Evolutionary conservation across 495 filamentous ascomycete species (phyloP).

Genomic region (Xylaria flabelliformis): DNA sequence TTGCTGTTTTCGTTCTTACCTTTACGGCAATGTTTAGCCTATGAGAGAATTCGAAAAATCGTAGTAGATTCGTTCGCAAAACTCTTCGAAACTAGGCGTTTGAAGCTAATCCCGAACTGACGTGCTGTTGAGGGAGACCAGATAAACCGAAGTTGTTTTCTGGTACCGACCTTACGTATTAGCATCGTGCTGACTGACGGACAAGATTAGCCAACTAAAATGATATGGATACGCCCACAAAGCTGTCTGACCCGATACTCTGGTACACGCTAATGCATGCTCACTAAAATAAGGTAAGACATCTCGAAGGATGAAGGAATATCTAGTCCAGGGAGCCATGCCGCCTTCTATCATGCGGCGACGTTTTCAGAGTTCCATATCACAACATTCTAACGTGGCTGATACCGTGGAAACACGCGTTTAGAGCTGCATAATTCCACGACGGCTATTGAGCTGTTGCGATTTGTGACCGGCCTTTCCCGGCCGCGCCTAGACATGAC

Average conservation of each 20-base stretch:
- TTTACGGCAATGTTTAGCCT: slow-evolving; percentile 2
- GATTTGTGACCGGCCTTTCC: slow-evolving; percentile 7
- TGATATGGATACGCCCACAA: slow-evolving; percentile 26
- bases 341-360: slow-evolving; percentile 12
- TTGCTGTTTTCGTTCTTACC: slow-evolving; percentile 1
- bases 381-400: slow-evolving; percentile 5
- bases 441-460: slow-evolving; percentile 1
- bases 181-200: slow-evolving; percentile 22
- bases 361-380: not conserved
- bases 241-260: slow-evolving; percentile 45
- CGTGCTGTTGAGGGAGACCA: not conserved
- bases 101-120: slow-evolving; percentile 23
- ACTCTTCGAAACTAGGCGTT: slow-evolving; percentile 23
- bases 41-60: not conserved
- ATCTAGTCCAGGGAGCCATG: slow-evolving; percentile 20
- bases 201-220: slow-evolving; percentile 13
- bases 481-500: slow-evolving; percentile 7
- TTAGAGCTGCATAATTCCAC: slow-evolving; percentile 14
- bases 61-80: not conserved
- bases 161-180: not conserved
- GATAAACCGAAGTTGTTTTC: slow-evolving; percentile 10
- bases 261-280: slow-evolving; percentile 49
- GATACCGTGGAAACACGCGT: slow-evolving; percentile 2
- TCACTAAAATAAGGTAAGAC: slow-evolving; percentile 43
- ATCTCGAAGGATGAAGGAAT: slow-evolving; percentile 29